Percentiles rank a stretch among this genome's conserved stretches.
phyloP scores from a whole-genome alignment of 495 filamentous ascomycete genomes.

The Clavariopsis aquatica region DNA sequence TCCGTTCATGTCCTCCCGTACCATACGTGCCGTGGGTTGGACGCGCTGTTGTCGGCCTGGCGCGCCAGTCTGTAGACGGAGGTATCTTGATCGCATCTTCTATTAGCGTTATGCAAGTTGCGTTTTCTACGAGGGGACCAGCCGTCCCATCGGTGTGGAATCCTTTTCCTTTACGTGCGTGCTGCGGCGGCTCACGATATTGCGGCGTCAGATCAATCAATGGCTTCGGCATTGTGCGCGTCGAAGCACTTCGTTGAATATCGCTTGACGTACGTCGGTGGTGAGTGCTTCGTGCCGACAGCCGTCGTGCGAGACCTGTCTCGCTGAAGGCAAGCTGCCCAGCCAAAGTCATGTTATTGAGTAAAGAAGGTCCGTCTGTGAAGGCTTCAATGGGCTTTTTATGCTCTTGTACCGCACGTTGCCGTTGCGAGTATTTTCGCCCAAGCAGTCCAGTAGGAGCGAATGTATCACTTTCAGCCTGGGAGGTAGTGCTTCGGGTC shows the following conservation, averaged over 20 bases:
- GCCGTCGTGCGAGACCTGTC: constrained; percentile 20
- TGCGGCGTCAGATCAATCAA: constrained; percentile 74
- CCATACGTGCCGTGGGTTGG: constrained; percentile 26
- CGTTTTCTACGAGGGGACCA: constrained; percentile 63
- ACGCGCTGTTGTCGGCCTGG: constrained; percentile 40
- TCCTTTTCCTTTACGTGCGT: constrained; percentile 66
- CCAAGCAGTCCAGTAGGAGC: constrained; percentile 61
- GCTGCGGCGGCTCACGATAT: constrained; percentile 75
- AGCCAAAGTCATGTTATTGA: constrained; percentile 45
- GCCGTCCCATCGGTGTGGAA: constrained; percentile 59
- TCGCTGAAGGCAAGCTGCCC: constrained; percentile 2
- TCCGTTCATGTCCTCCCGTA: constrained; percentile 29
- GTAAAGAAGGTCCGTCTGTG: constrained; percentile 52
- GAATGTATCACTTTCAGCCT: constrained; percentile 53
- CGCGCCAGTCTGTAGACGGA: constrained; percentile 55
- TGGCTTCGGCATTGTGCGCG: constrained; percentile 54
- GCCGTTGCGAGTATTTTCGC: constrained; percentile 63
- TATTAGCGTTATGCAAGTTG: constrained; percentile 50
- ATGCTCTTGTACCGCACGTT: constrained; percentile 56
- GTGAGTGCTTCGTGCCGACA: constrained; percentile 28
- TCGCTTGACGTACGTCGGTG: constrained; percentile 34
- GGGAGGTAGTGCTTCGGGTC: constrained; percentile 28
- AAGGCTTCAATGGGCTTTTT: constrained; percentile 45
- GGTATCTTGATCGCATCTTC: constrained; percentile 57
- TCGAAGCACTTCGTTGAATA: constrained; percentile 38